Percentiles rank a stretch among this genome's conserved stretches.
Evolutionary conservation across 2,329 filamentous ascomycete genomes (phyloP).

Genomic region (Colletotrichum falcatum): DNA sequence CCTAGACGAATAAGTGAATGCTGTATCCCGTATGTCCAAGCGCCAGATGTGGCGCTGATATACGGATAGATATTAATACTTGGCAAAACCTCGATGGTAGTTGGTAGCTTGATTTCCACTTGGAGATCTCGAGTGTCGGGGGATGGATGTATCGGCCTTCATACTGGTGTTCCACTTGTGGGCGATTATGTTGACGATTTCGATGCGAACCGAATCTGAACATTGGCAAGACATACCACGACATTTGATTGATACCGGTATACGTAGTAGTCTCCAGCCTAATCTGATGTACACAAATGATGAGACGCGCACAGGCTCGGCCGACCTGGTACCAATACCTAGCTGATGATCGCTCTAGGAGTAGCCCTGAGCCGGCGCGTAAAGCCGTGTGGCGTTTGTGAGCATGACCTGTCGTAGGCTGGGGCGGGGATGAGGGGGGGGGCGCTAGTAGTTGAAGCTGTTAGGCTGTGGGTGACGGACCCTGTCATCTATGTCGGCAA

Average conservation of each 20-base stretch:
- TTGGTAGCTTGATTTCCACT: not conserved
- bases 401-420: not conserved
- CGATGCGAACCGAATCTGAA: not conserved
- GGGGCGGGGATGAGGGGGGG: not conserved
- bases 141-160: constrained; percentile 1
- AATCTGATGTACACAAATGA: not conserved
- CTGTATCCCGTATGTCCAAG: not conserved
- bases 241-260: not conserved
- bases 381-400: constrained; percentile 14
- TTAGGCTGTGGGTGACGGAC: not conserved
- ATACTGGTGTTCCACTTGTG: not conserved
- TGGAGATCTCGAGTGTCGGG: not conserved
- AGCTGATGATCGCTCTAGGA: not conserved
- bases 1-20: not conserved
- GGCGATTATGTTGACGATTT: not conserved
- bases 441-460: constrained; percentile 2
- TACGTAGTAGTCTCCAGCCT: not conserved
- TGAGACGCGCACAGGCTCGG: not conserved
- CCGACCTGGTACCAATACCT: not conserved
- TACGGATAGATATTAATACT: no score
- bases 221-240: not conserved
- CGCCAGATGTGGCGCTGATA: not conserved
- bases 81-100: not conserved
- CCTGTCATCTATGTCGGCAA: not conserved
- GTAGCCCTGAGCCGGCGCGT: not conserved